Evolutionary conservation across 164 flowering plant genomes (phyloP).

Genomic region (Piper longum): DNA sequence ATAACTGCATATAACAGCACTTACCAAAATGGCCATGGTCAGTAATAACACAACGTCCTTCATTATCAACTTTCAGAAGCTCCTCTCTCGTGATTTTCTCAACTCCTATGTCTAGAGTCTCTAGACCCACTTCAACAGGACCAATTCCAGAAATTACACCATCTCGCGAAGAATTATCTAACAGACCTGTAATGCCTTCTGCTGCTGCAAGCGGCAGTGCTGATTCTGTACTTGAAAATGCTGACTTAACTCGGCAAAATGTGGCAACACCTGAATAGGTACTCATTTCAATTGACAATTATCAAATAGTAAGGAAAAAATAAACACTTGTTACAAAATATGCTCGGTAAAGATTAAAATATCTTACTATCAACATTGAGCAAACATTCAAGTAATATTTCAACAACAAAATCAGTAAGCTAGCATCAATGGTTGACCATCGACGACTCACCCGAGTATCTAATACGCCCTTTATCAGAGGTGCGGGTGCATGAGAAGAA

Average conservation of each 20-base stretch:
- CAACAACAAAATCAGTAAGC: neutral
- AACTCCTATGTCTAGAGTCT: slow-evolving; percentile 35
- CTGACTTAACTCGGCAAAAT: slow-evolving; percentile 84
- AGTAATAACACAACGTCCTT: slow-evolving; percentile 93
- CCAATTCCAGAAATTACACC: slow-evolving; percentile 12
- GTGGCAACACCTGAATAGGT: slow-evolving; percentile 72
- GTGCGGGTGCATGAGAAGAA: slow-evolving; percentile 92
- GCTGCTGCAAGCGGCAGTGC: slow-evolving; percentile 83
- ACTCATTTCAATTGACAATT: neutral
- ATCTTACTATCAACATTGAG: neutral
- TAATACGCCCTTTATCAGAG: slow-evolving; percentile 50
- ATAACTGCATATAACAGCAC: slow-evolving; percentile 42
- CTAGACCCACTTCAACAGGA: slow-evolving; percentile 8
- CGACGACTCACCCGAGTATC: slow-evolving; percentile 60
- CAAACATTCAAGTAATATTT: neutral
- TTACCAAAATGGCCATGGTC: slow-evolving; percentile 96
- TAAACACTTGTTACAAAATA: no score
- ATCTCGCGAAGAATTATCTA: slow-evolving; percentile 16
- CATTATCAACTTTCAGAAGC: slow-evolving; percentile 67
- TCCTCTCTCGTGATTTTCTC: slow-evolving; percentile 38
- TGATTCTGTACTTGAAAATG: slow-evolving; percentile 72
- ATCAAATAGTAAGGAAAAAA: neutral
- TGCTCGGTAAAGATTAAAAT: no score
- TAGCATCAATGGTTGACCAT: neutral
- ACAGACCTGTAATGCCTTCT: slow-evolving; percentile 86